These are phyloP conservation scores for barley (Hordeum vulgare) DNA, from an alignment of 176 grass and related monocot species.

Conservation along the genomic window MorexV3_pseudomolecules_assembly NC_058518.1:76630077-76630576, in stretches of 20 bases:
- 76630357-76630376: neutral
- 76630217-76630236: neutral
- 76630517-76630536: neutral
- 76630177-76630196: neutral
- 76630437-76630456: neutral
- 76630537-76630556: neutral
- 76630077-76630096: neutral
- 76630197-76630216: neutral
- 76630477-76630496: neutral
- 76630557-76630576: neutral
- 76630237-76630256: neutral
- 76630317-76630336: neutral
- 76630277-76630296: neutral
- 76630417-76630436: neutral
- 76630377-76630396: neutral
- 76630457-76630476: neutral
- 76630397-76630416: neutral
- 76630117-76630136: neutral
- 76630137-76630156: neutral
- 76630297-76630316: neutral
- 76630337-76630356: neutral
- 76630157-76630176: neutral
- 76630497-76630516: neutral
- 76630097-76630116: neutral
- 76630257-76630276: neutral